Conservation (phyloP, 805 yeast genomes). For the Jamesozyma spencerorum region DNA sequence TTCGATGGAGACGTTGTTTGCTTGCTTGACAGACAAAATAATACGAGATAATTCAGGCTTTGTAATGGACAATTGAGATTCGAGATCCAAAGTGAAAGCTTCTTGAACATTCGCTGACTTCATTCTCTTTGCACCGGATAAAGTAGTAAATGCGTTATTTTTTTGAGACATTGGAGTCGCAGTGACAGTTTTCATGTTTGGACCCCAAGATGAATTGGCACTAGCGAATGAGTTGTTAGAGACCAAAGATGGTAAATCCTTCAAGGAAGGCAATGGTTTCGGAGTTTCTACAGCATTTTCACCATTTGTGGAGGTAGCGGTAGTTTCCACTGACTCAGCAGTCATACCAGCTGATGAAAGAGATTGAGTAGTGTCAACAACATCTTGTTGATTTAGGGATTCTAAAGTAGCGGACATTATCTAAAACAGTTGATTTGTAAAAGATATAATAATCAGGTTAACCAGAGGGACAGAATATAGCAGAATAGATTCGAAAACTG, state of each 20-base stretch:
- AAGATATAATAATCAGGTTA: slow-evolving; percentile 3
- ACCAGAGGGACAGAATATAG: slow-evolving; percentile 4
- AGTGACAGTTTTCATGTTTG: slow-evolving; percentile 36
- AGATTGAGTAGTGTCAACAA: neutral
- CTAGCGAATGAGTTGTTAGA: slow-evolving; percentile 32
- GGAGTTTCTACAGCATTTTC: neutral
- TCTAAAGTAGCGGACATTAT: slow-evolving; percentile 4
- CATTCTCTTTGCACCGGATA: slow-evolving; percentile 34
- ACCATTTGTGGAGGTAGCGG: neutral
- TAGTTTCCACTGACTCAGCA: neutral
- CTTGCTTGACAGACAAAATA: slow-evolving; percentile 50
- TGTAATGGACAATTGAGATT: slow-evolving; percentile 53
- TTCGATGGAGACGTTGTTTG: slow-evolving; percentile 56
- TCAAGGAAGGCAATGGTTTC: slow-evolving; percentile 24
- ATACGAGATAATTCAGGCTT: slow-evolving; percentile 63
- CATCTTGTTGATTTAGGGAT: neutral
- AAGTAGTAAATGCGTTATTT: slow-evolving; percentile 9
- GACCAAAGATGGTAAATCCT: slow-evolving; percentile 61
- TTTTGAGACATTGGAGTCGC: slow-evolving; percentile 16
- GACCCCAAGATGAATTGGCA: slow-evolving; percentile 35
- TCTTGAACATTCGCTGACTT: slow-evolving; percentile 61
- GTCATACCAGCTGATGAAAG: neutral
- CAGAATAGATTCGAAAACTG: too few species aligned
- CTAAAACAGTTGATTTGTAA: neutral
- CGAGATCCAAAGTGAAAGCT: slow-evolving; percentile 64